Conservation (phyloP, 805 yeast species). For the Suhomyces sp. region DNA sequence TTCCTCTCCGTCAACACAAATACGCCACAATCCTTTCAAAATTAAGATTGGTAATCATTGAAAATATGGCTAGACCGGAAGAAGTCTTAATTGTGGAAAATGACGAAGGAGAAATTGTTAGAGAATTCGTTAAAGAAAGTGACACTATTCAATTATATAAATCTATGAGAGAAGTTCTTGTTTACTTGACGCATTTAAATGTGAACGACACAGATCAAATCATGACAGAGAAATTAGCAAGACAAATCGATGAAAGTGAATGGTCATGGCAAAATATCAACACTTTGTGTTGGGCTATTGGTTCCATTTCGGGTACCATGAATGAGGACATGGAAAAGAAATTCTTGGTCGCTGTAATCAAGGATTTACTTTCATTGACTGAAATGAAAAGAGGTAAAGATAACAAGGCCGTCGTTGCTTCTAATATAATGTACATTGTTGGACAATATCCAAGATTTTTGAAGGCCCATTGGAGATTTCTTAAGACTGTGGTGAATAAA, state of each 20-base stretch:
- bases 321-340: conserved; percentile 96
- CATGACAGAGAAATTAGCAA: conserved; percentile 87
- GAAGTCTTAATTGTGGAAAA: conserved; percentile 96
- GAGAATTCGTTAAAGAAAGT: conserved; percentile 95
- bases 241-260: conserved; percentile 93
- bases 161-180: conserved; percentile 92
- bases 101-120: conserved; percentile 98
- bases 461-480: conserved; percentile 97
- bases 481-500: conserved; percentile 93
- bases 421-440: conserved; percentile 99
- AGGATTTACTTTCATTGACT: conserved; percentile 85
- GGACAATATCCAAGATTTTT: conserved; percentile 98
- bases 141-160: conserved; percentile 96
- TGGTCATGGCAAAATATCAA: conserved; percentile 99
- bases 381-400: conserved; percentile 97
- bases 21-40: conserved; percentile 78
- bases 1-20: conserved; percentile 81
- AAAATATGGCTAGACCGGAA: conserved; percentile 97
- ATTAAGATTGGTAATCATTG: conserved; percentile 89
- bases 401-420: conserved; percentile 98
- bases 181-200: conserved; percentile 91
- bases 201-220: conserved; percentile 91
- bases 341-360: conserved; percentile 88
- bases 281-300: conserved; percentile 99
- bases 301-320: conserved; percentile 98